Conservation (phyloP, 1,284 basidiomycete genomes). For the Vanrija sp. region DNA sequence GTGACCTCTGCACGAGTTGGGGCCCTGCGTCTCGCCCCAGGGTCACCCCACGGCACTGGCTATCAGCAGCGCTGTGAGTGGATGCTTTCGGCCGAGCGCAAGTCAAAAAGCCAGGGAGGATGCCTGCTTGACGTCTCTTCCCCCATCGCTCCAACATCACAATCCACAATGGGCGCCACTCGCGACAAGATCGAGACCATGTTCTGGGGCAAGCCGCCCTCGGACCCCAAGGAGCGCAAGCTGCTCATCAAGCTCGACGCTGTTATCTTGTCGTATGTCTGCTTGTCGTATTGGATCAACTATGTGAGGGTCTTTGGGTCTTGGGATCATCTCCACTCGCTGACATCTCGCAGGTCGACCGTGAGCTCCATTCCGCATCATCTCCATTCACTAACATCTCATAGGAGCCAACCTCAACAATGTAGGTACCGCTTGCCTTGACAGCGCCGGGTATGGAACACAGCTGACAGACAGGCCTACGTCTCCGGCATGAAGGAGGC, state of each 20-base stretch:
- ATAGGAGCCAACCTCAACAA: neutral
- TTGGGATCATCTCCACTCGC: no score
- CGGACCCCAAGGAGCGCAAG: conserved; percentile 29
- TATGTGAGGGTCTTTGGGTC: no score
- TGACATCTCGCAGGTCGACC: conserved; percentile 1
- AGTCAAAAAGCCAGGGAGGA: no score
- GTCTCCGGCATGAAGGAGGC: conserved; percentile 36
- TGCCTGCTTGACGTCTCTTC: no score
- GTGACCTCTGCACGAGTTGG: no score
- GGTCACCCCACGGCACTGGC: no score
- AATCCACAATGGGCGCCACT: conserved; percentile 17
- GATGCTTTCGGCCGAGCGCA: no score
- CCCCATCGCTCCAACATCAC: neutral
- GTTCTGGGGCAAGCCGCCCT: conserved; percentile 35
- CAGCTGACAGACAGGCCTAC: conserved; percentile 14
- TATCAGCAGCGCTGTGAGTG: no score
- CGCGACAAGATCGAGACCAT: conserved; percentile 30
- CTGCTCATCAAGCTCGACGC: conserved; percentile 36
- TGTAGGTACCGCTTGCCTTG: neutral
- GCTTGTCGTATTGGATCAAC: conserved; percentile 6
- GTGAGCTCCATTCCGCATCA: neutral
- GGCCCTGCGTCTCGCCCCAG: no score
- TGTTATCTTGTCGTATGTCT: conserved; percentile 36
- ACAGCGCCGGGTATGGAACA: no score
- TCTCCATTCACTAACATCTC: no score